These are phyloP conservation scores for Lichenothelia convexa DNA, from an alignment of 495 filamentous ascomycete genomes.

Conservation along the genomic window DNA sequence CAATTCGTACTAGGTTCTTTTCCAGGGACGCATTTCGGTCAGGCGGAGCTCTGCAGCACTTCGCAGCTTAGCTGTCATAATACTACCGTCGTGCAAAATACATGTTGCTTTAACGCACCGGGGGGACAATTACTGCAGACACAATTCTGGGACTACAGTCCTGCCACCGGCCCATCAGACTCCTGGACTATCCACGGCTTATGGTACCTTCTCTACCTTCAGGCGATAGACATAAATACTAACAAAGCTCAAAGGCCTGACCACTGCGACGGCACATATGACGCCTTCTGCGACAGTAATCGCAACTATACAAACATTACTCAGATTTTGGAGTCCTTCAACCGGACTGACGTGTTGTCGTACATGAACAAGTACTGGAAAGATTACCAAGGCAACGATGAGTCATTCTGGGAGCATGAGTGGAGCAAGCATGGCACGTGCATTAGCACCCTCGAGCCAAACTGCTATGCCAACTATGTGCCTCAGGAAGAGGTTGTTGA, in stretches of 20 bases:
- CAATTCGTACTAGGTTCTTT: no score
- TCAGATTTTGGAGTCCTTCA: constrained; percentile 41
- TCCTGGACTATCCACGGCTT: constrained; percentile 84
- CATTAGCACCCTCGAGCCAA: constrained; percentile 48
- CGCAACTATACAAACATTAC: constrained; percentile 58
- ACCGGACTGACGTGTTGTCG: constrained; percentile 39
- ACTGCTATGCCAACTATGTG: constrained; percentile 52
- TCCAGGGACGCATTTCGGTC: no score
- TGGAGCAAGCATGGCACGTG: constrained; percentile 76
- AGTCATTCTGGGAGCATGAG: constrained; percentile 65
- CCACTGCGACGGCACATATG: constrained; percentile 64
- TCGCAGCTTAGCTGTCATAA: constrained; percentile 41
- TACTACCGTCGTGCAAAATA: constrained; percentile 28
- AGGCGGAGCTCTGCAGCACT: constrained; percentile 24
- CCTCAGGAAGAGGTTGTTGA: constrained; percentile 40
- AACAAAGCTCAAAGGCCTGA: constrained; percentile 40
- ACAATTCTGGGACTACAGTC: constrained; percentile 72
- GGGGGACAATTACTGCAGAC: constrained; percentile 65
- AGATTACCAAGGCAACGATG: constrained; percentile 42
- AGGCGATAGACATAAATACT: not conserved
- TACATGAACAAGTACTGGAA: constrained; percentile 75
- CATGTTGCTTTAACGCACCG: constrained; percentile 62
- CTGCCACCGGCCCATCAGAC: constrained; percentile 50
- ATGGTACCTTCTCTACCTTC: constrained; percentile 26
- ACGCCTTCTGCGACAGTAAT: constrained; percentile 48